Conservation (phyloP, 2,329 filamentous ascomycete genomes). For the Pseudogymnoascus sp. region DNA sequence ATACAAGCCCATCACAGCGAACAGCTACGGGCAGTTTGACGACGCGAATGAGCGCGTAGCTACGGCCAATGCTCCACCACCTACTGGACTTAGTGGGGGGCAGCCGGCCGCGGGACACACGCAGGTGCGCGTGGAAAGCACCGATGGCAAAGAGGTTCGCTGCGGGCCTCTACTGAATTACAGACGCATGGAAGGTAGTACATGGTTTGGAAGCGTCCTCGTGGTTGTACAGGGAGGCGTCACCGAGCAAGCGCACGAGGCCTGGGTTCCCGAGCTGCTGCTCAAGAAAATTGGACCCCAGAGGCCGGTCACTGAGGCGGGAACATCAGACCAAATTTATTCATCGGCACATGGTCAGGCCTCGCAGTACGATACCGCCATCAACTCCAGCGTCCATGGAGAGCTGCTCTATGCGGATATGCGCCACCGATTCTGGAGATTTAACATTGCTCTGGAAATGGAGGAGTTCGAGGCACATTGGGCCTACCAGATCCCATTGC, state of each 20-base stretch:
- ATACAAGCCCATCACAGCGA: constrained; percentile 42
- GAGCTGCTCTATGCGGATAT: constrained; percentile 57
- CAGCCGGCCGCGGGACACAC: neutral
- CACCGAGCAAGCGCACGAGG: constrained; percentile 37
- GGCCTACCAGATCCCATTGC: constrained; percentile 65
- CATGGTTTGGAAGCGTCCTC: constrained; percentile 80
- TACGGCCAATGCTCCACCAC: neutral
- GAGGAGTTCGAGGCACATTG: constrained; percentile 62
- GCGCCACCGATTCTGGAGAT: constrained; percentile 84
- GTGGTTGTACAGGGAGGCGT: constrained; percentile 70
- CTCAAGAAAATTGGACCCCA: constrained; percentile 33
- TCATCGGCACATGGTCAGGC: constrained; percentile 16
- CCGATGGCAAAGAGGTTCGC: constrained; percentile 48
- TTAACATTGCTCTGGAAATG: constrained; percentile 73
- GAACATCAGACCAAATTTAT: constrained; percentile 25
- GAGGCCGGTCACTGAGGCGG: constrained; percentile 11
- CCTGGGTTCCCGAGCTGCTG: constrained; percentile 50
- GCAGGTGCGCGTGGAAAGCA: neutral
- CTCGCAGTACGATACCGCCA: constrained; percentile 14
- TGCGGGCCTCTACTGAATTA: constrained; percentile 74
- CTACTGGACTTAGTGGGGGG: neutral
- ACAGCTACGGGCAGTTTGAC: constrained; percentile 16
- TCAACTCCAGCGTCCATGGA: constrained; percentile 40
- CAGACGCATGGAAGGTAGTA: constrained; percentile 57
- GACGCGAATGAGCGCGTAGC: neutral